Evolutionary conservation across 2,329 filamentous ascomycete species (phyloP).

Genomic region (Alternaria arbusti): DNA sequence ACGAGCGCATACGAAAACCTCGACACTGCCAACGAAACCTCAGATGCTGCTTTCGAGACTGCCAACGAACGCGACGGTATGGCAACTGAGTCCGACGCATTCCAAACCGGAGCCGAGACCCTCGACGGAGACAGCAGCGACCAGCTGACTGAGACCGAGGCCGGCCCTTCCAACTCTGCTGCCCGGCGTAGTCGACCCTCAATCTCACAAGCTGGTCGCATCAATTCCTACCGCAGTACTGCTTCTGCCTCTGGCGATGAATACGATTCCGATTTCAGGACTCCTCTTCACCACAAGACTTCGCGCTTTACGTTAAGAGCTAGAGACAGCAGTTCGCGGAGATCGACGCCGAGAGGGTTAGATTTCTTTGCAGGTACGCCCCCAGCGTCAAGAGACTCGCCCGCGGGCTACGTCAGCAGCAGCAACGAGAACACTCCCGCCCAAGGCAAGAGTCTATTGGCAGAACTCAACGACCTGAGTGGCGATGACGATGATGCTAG

Average conservation of each 20-base stretch:
- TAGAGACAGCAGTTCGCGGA: slow-evolving; percentile 65
- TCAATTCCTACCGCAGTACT: slow-evolving; percentile 80
- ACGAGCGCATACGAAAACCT: slow-evolving; percentile 68
- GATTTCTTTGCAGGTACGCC: slow-evolving; percentile 66
- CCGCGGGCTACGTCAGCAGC: slow-evolving; percentile 56
- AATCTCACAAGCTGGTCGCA: slow-evolving; percentile 60
- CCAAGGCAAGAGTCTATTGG: slow-evolving; percentile 81
- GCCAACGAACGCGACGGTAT: slow-evolving; percentile 74
- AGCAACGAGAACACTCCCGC: slow-evolving; percentile 55
- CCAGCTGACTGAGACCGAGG: slow-evolving; percentile 86
- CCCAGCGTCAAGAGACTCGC: slow-evolving; percentile 61
- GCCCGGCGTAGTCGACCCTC: slow-evolving; percentile 47
- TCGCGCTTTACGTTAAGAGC: slow-evolving; percentile 75
- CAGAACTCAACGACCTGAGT: slow-evolving; percentile 83
- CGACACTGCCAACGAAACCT: slow-evolving; percentile 78
- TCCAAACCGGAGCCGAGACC: slow-evolving; percentile 88
- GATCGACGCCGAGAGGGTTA: slow-evolving; percentile 64
- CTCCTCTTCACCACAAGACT: slow-evolving; percentile 67
- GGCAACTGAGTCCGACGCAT: slow-evolving; percentile 88
- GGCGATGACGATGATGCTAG: slow-evolving; percentile 67
- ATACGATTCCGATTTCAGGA: slow-evolving; percentile 68
- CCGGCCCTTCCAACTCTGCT: slow-evolving; percentile 42
- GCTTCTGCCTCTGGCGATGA: slow-evolving; percentile 86
- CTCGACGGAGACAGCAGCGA: slow-evolving; percentile 74
- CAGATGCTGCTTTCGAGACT: slow-evolving; percentile 70